Base-by-base conservation (phyloP, 768 basidiomycete species). In the Leccinum pellstonianum region DNA sequence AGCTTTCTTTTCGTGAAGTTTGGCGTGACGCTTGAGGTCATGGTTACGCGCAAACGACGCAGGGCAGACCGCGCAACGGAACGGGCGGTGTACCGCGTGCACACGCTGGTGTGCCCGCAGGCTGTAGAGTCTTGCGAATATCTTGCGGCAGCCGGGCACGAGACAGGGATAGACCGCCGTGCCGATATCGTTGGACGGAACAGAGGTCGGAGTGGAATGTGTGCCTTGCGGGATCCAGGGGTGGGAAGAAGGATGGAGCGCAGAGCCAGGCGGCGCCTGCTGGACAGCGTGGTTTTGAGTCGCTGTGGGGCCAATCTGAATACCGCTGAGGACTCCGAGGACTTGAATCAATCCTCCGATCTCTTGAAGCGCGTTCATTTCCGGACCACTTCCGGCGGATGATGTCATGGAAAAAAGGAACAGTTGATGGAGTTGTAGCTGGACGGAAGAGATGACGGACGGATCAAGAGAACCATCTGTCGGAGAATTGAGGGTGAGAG, bases 121-220 rank as follows among this genome's bases (percentile, higher is more conserved):
- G 63, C 77, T 82, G 71, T 85, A 88, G 12, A 90, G 77, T 11
- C 86, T 83, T 50, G 84, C 81, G 69, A 93, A 92, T 6, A 77
- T 83, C 74, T 88, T 91, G 60, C 74, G 77, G 69, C 91, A 93
- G 33, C 81, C 77, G 27, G 80, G 74, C 17, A 84, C 76, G n/a
- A 85, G 79, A 69, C 91, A 93, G 5, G 91, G 90, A 65, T 90
- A 86, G n/a, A 91, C 88, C 8, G 89, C 88, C 12, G 89, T 87
- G 37, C 83, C 85, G 51, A 87, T 87, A 64, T 86, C 86, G 52
- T 68, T 62, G 56, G 74, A 68, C 23, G 73, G 67, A 61, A 67
- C 73, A 17, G 72, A 55, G 43, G n/a, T 43, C 23, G 73, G 46
- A 54, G 56, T 56, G 8, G 64, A 41, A 38, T 64, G 65, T 3